These are phyloP conservation scores for Talaromyces trachyspermus DNA, from an alignment of 495 filamentous ascomycete species.

Conservation along the genomic window DNA sequence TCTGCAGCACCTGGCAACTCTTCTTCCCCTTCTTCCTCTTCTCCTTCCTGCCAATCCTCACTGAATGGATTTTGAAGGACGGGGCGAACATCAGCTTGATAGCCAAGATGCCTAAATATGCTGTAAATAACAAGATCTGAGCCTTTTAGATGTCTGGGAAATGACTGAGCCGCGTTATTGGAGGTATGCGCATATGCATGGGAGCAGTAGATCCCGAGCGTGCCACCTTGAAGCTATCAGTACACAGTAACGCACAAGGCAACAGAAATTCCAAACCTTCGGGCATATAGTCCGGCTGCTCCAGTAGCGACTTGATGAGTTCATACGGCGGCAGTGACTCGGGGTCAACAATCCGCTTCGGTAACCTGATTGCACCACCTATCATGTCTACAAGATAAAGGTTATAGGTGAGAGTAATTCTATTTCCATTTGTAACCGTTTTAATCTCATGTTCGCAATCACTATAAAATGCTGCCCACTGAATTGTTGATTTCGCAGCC, in stretches of 20 bases:
- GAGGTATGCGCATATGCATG: conserved; percentile 28
- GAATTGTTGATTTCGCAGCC: conserved; percentile 19
- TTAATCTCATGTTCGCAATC: conserved; percentile 56
- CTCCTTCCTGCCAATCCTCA: no score
- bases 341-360: conserved; percentile 8
- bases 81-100: no score
- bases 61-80: no score
- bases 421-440: conserved; percentile 42
- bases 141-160: conserved; percentile 35
- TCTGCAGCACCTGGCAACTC: no score
- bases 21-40: no score
- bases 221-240: conserved; percentile 12
- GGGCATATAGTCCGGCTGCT: conserved; percentile 10
- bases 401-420: conserved; percentile 54
- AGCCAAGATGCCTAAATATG: conserved; percentile 15
- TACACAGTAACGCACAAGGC: background rate
- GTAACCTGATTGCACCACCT: background rate
- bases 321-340: conserved; percentile 9
- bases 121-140: conserved; percentile 18
- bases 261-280: conserved; percentile 10
- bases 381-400: conserved; percentile 33
- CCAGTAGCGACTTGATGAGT: conserved; percentile 4
- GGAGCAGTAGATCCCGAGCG: conserved; percentile 27
- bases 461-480: conserved; percentile 57
- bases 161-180: conserved; percentile 53